phyloP scores from a whole-genome alignment of 176 grass and related monocot species.

The Thalia dealbata region DNA sequence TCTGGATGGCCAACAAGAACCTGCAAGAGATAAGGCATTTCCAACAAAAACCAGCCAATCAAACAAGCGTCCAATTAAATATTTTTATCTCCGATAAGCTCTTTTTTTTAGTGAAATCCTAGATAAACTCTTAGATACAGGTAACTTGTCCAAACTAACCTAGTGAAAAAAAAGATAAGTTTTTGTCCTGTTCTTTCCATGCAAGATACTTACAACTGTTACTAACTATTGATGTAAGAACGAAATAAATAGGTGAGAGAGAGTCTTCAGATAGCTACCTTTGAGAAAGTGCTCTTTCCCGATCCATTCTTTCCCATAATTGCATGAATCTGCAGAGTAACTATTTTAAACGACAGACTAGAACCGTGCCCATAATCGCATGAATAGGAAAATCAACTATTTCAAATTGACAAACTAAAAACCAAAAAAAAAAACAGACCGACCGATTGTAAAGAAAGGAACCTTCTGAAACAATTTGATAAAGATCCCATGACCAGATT shows the following conservation, averaged over 20 bases:
- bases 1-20: constrained; percentile 90
- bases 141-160: not conserved
- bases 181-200: too few relatives aligned
- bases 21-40: constrained; percentile 24
- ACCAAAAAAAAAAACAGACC: not conserved
- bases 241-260: not conserved
- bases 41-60: not conserved
- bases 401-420: not conserved
- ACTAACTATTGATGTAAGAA: not conserved
- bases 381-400: constrained; percentile 41
- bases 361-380: constrained; percentile 61
- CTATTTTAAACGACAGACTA: not conserved
- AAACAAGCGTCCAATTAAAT: too few relatives aligned
- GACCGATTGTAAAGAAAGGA: too few relatives aligned
- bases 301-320: constrained; percentile 97
- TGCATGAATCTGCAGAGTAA: constrained; percentile 51
- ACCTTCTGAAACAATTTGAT: too few relatives aligned
- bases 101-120: too few relatives aligned
- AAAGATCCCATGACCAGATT: too few relatives aligned
- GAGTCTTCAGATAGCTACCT: constrained; percentile 28
- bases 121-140: too few relatives aligned
- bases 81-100: too few relatives aligned
- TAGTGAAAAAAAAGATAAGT: too few relatives aligned
- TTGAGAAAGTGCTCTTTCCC: constrained; percentile 86
- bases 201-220: too few relatives aligned